phyloP scores from a whole-genome alignment of 345 rosid species.

The Boechera divaricarpa region DNA sequence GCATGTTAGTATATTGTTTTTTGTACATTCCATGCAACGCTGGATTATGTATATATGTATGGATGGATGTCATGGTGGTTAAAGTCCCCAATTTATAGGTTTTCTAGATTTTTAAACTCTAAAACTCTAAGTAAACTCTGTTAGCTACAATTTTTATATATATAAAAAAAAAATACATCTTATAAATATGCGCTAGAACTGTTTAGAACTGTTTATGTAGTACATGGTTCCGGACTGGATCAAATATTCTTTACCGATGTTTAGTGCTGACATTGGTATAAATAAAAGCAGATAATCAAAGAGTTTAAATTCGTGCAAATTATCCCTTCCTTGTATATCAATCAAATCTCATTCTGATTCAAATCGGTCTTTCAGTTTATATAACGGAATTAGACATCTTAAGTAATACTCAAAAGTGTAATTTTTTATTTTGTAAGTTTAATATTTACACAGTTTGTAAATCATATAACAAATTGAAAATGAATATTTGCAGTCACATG shows the following conservation, averaged over 20 bases:
- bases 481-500: background rate
- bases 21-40: conserved; percentile 28
- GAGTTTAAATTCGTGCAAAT: background rate
- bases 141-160: no score
- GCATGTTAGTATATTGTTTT: conserved; percentile 2
- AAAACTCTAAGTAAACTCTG: no score
- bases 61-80: background rate
- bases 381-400: background rate
- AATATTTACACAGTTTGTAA: no score
- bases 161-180: no score
- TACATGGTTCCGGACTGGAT: no score
- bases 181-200: background rate
- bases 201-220: background rate
- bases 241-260: background rate
- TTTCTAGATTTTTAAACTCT: no score
- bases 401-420: no score
- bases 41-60: background rate
- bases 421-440: no score
- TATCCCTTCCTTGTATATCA: background rate
- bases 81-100: background rate
- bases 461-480: no score
- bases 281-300: background rate
- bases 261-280: background rate
- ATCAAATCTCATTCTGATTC: background rate
- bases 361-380: background rate